Conservation (phyloP, 2,329 filamentous ascomycete genomes). For the Botrytis tulipae region DNA sequence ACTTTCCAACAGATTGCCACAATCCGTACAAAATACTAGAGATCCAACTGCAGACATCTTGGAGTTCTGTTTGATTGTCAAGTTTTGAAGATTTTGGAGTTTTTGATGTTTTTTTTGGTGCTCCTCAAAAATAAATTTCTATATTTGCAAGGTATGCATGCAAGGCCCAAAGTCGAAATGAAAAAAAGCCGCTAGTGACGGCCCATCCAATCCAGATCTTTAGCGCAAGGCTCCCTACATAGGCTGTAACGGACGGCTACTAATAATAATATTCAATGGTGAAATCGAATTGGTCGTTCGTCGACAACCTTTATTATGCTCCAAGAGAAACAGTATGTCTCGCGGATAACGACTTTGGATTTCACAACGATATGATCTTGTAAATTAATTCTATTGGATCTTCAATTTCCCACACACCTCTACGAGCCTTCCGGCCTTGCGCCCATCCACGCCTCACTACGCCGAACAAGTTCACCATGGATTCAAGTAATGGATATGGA, state of each 20-base stretch:
- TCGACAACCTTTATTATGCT: not conserved
- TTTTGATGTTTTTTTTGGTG: not conserved
- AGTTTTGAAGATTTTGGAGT: not conserved
- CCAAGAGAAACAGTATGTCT: not conserved
- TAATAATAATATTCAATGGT: slow-evolving; percentile 12
- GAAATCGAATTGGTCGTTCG: not conserved
- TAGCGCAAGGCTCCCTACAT: slow-evolving; percentile 26
- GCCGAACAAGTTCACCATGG: slow-evolving; percentile 10
- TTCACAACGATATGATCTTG: slow-evolving; percentile 3
- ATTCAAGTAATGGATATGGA: slow-evolving; percentile 1
- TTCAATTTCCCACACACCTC: not conserved
- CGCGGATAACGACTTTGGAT: not conserved
- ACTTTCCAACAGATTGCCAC: slow-evolving; percentile 83
- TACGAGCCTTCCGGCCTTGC: slow-evolving; percentile 10
- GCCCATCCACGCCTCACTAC: not conserved
- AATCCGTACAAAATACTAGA: slow-evolving; percentile 88
- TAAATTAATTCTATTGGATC: not conserved
- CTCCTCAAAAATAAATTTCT: slow-evolving; percentile 14
- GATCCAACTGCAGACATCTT: slow-evolving; percentile 87
- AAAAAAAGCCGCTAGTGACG: slow-evolving; percentile 9
- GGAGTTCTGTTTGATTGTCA: not conserved
- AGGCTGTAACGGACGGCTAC: not conserved
- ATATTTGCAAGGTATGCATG: not conserved
- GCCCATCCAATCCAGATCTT: slow-evolving; percentile 7
- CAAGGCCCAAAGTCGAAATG: slow-evolving; percentile 2